Evolutionary conservation across 306 rosid genomes (phyloP), one percentile per base, ranked within the genome.

Genomic region (Glycine tomentella): DNA sequence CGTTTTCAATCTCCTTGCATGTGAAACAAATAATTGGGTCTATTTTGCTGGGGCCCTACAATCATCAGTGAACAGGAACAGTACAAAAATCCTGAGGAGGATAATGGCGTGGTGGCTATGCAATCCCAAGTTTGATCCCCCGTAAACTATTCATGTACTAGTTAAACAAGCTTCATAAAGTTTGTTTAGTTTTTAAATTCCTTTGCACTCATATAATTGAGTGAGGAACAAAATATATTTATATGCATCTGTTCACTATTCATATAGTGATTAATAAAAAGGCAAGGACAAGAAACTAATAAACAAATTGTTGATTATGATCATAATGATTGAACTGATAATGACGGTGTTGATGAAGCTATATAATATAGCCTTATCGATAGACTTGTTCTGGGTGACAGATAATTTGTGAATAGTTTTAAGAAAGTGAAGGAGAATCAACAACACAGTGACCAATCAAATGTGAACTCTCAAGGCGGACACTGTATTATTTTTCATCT

Each of bases 1-100:
- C 77, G 53, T 69, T 58, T 62, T 63, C 66, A 45, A 74, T 69
- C 83, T 57, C 56, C 76, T 53, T 74, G 85, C 94, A 90, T 90
- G 93, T 90, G 94, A 88, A 82, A 63, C 89, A 82, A 85, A 92
- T 90, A 80, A 92, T 90, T 90, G 90, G 91, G 88, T 77, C 85
- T 81, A 46, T 46, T 25, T 79, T 67, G 77, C 40, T 85, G 77
- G 90, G 92, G 12, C 72, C 93, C 87, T 81, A 86, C 83, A 86
- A 76, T 79, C 79, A 86, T 85, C 84, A 77, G 78, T 70, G 69
- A 65, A 79, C 70, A 86, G 87, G 85, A 90, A 90, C 89, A 84
- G 80, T 84, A 90, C 90, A 87, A 89, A 89, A 87, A 91, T 79
- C 83, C 82, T 64, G 13, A 66, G 83, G 65, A 80, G 73, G 81